Base-by-base conservation (phyloP, 2,329 filamentous ascomycete species). In the Sclerotinia spermophila region DNA sequence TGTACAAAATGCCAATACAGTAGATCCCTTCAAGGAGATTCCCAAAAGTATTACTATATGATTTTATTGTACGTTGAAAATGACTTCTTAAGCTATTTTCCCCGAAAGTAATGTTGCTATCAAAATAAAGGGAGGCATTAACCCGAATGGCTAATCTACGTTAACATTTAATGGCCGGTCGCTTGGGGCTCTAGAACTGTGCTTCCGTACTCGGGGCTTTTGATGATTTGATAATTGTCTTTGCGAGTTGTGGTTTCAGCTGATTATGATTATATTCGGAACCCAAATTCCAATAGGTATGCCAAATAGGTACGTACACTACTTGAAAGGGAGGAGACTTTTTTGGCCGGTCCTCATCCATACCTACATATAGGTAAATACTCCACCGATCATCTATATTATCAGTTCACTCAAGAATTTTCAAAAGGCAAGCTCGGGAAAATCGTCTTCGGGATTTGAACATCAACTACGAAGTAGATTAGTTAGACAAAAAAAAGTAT, bases 201-300 rank as follows among this genome's bases (percentile, higher is more conserved):
- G 38, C 61, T 51, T 48, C 15, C 44, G 33, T 65, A 65, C 61
- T 65, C 61, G 61, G 61, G 61, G 61, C 61, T 40, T 40, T 40
- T 51, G 61, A 64, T 38, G 30, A 38, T 51, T 53, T 53, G 48
- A 30, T 17, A n/a, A 53, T 45, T 33, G 30, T n/a, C 11, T 45
- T 61, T 27, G 40, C 30, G 40, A 45, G 21, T 15, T 33, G 40
- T 27, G 40, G n/a, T 45, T 61, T 27, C 17, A 59, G 24, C 35
- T 59, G 21, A 61, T 45, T 38, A 27, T n/a, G 3, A 42, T 42
- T 10, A 13, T 13, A 60, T 19, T 27, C 24, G 48, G 27, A n/a
- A n/a, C n/a, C n/a, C n/a, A n/a, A n/a, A n/a, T n/a, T n/a, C n/a
- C n/a, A n/a, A 35, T 58, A 30, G 30, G n/a, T 24, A 19, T 19